These are phyloP conservation scores for Rhodotorula diobovata DNA, from an alignment of 768 basidiomycete genomes.

Conservation along the genomic window DNA sequence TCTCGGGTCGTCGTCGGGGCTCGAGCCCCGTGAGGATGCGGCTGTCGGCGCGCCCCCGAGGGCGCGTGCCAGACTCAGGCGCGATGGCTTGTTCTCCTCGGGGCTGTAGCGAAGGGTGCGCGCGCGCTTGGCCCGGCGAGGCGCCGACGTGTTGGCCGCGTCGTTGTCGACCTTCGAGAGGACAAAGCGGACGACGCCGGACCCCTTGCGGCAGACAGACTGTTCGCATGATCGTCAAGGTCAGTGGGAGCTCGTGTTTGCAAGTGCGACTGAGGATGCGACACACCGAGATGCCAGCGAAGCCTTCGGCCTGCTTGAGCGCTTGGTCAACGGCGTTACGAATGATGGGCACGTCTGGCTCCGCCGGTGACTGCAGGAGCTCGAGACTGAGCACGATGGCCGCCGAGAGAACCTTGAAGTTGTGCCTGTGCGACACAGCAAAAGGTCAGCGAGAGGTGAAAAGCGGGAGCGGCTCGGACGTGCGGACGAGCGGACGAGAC, in stretches of 20 bases:
- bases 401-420: constrained; percentile 8
- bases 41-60: constrained; percentile 2
- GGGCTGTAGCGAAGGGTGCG: constrained; percentile 11
- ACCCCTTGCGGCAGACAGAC: constrained; percentile 7
- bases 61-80: not conserved
- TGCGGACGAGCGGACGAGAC: not conserved
- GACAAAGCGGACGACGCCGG: constrained; percentile 14
- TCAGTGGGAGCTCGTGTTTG: no score
- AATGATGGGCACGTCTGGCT: constrained; percentile 8
- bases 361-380: constrained; percentile 15
- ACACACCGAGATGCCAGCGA: constrained; percentile 3
- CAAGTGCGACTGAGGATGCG: no score
- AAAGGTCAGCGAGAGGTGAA: no score
- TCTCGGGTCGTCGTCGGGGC: not conserved
- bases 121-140: constrained; percentile 11
- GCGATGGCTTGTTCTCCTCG: not conserved
- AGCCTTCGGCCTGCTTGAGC: not conserved
- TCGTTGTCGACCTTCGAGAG: constrained; percentile 12
- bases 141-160: not conserved
- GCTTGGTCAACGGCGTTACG: not conserved
- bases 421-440: not conserved
- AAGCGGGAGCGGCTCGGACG: no score
- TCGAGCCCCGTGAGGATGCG: not conserved
- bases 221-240: not conserved
- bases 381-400: constrained; percentile 16